Evolutionary conservation across 208 protist genomes (phyloP).

Genomic region (Trichomonas tenax): DNA sequence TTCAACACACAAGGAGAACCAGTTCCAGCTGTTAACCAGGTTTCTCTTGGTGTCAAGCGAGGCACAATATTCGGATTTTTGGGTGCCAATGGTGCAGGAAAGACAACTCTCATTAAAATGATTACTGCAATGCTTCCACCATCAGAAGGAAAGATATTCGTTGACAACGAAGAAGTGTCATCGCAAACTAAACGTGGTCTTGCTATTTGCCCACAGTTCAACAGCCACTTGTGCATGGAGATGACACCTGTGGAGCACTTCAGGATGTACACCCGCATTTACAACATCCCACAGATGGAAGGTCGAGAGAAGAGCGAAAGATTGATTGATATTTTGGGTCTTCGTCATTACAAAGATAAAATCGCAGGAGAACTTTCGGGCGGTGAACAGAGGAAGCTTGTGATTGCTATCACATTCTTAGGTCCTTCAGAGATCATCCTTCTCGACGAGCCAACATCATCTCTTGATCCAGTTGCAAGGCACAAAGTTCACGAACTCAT

Average conservation of each 20-base stretch:
- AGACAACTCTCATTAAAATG: slow-evolving; percentile 33
- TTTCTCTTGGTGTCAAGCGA: background rate
- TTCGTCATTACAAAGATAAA: background rate
- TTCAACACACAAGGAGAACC: background rate
- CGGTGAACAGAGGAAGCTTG: background rate
- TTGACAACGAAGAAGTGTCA: background rate
- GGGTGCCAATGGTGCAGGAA: slow-evolving; percentile 35
- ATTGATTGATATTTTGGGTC: background rate
- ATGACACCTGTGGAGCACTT: background rate
- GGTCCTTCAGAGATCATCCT: background rate
- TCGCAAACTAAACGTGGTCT: background rate
- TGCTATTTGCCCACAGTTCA: background rate
- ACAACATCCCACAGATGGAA: background rate
- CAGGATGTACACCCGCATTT: background rate
- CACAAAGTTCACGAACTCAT: background rate
- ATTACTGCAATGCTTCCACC: slow-evolving; percentile 23
- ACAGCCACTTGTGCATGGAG: background rate
- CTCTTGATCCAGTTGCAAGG: background rate
- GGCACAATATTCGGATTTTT: slow-evolving; percentile 27
- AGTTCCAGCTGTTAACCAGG: background rate
- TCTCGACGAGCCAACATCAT: background rate
- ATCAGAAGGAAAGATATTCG: background rate
- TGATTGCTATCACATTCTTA: background rate
- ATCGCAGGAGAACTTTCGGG: background rate
- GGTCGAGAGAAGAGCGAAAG: background rate